Evolutionary conservation across 1,139 yeast genomes (phyloP).

Genomic region (Pichia sp.): DNA sequence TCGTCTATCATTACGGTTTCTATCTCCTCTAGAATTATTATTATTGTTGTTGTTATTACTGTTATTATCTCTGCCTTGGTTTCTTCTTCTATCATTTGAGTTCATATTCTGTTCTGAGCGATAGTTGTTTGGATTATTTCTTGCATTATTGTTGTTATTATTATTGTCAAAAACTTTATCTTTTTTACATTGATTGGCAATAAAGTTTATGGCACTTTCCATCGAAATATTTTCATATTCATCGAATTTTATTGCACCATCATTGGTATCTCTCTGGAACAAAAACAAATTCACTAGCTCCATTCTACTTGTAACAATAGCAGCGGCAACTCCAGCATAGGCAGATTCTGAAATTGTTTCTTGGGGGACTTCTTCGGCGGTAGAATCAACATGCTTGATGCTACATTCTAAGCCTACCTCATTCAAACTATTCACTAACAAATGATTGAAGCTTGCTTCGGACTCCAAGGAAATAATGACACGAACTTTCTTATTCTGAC

Average conservation of each 20-base stretch:
- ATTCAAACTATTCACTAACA: constrained; percentile 52
- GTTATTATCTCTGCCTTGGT: constrained; percentile 28
- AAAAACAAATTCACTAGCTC: constrained; percentile 61
- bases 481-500: constrained; percentile 48
- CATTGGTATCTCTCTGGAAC: constrained; percentile 63
- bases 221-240: constrained; percentile 70
- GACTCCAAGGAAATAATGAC: constrained; percentile 66
- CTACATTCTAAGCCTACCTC: constrained; percentile 36
- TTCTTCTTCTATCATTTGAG: constrained; percentile 21
- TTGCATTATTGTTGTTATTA: neutral
- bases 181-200: constrained; percentile 7
- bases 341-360: constrained; percentile 73
- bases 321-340: constrained; percentile 71
- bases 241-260: constrained; percentile 62
- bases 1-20: constrained; percentile 5
- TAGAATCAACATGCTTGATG: constrained; percentile 19
- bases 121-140: neutral
- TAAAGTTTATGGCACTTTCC: constrained; percentile 48
- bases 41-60: constrained; percentile 7
- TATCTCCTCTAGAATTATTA: neutral
- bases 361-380: constrained; percentile 42
- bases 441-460: constrained; percentile 52
- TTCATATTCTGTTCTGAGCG: constrained; percentile 19
- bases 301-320: constrained; percentile 54
- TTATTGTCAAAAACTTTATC: neutral